Base-by-base conservation (phyloP, 305 asterid species). In the Ajuga reptans region DNA sequence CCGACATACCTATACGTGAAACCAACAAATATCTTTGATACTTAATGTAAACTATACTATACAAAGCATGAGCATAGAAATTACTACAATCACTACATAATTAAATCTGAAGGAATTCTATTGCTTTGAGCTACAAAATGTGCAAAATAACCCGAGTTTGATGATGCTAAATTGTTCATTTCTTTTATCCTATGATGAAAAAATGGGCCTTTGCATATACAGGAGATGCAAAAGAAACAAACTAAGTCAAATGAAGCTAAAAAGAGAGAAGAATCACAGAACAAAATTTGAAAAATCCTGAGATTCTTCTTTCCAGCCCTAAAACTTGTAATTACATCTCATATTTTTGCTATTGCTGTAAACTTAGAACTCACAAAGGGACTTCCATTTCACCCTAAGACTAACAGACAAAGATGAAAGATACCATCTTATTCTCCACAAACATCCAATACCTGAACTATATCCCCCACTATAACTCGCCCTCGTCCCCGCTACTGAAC, bases 401-500 rank as follows among this genome's bases (percentile, higher is more conserved):
- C 54, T 33, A 42, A 50, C 43, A 70, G 15, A 61, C 11, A 70
- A 11, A 61, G 8, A n/a, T n/a, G n/a, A 12, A 8, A 72, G 31
- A 68, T 29, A 47, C 76, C 69, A 66, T 64, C 66, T 72, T 71
- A 42, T 66, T 73, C 41, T 66, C 75, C 73, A 45, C n/a, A 18
- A 3, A 49, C 60, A 6, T 12, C 47, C 7, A 60, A 31, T 60
- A 53, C 9, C 52, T 10, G 55, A 60, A 52, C 50, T 2, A 4
- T 12, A 49, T 27, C 36, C 4, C 61, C 2, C 11, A 11, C 77
- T 43, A 61, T 57, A 84, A 55, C 66, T 86, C 94, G 31, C 86
- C 95, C 47, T 89, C 99, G 67, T 89, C 95, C 42, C 81, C 97
- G 53, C 95, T 87, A 17, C 96, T 86, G 49, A 75, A 80, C 5